Conservation (phyloP, 495 filamentous ascomycete genomes). For the Penicillium alfredii region DNA sequence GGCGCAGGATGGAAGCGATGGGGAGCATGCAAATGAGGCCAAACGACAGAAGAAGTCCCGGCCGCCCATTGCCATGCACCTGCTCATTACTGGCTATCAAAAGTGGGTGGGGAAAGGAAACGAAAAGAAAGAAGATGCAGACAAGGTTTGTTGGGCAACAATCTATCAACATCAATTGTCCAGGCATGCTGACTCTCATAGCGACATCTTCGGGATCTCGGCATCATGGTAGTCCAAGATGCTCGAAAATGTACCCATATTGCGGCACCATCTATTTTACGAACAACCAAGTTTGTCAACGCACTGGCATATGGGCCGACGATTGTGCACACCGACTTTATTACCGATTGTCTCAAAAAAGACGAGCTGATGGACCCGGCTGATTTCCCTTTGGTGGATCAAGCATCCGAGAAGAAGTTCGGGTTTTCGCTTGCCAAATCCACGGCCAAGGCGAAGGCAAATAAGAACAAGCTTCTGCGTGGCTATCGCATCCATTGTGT, state of each 20-base stretch:
- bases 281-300: slow-evolving; percentile 88
- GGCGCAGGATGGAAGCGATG: slow-evolving; percentile 46
- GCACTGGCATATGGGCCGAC: slow-evolving; percentile 72
- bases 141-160: slow-evolving; percentile 59
- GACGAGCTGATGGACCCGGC: slow-evolving; percentile 54
- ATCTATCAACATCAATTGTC: background rate
- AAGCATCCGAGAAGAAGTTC: slow-evolving; percentile 61
- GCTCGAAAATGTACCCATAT: slow-evolving; percentile 73
- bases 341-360: slow-evolving; percentile 63
- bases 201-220: slow-evolving; percentile 77
- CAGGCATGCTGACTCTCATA: slow-evolving; percentile 34
- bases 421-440: slow-evolving; percentile 61
- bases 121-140: slow-evolving; percentile 63
- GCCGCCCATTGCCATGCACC: slow-evolving; percentile 57
- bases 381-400: slow-evolving; percentile 63
- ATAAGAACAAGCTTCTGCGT: slow-evolving; percentile 66
- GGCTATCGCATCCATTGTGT: slow-evolving; percentile 77
- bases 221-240: slow-evolving; percentile 73
- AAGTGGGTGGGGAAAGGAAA: slow-evolving; percentile 65
- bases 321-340: slow-evolving; percentile 70
- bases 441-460: slow-evolving; percentile 61
- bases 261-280: slow-evolving; percentile 76
- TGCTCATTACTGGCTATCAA: slow-evolving; percentile 74
- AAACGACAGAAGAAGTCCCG: slow-evolving; percentile 60
- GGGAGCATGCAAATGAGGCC: slow-evolving; percentile 43